Percentiles rank a stretch among this genome's conserved stretches.
Evolutionary conservation across 2,329 filamentous ascomycete species (phyloP).

Genomic region (Aureobasidium mangrovei): DNA sequence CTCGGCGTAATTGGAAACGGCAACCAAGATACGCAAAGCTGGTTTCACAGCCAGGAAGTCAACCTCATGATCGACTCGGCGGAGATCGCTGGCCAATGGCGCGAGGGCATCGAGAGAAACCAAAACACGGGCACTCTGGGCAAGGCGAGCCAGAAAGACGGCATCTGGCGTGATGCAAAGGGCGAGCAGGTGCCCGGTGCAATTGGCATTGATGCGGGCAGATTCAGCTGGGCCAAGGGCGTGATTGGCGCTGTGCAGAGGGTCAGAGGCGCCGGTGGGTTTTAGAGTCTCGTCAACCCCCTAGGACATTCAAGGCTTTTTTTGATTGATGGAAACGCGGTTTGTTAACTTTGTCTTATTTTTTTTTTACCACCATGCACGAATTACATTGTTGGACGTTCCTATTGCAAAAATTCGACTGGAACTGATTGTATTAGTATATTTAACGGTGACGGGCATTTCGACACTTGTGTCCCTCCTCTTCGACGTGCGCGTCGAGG

Average conservation of each 20-base stretch:
- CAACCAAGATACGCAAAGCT: slow-evolving; percentile 73
- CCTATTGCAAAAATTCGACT: too few relatives aligned
- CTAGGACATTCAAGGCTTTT: too few relatives aligned
- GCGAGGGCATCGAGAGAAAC: slow-evolving; percentile 47
- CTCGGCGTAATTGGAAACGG: slow-evolving; percentile 67
- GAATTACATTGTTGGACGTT: too few relatives aligned
- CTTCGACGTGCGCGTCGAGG: too few relatives aligned
- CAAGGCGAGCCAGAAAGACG: slow-evolving; percentile 44
- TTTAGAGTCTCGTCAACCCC: background rate
- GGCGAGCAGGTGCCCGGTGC: slow-evolving; percentile 34
- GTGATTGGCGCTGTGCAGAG: slow-evolving; percentile 49
- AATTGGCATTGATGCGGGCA: slow-evolving; percentile 41
- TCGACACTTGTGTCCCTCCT: too few relatives aligned
- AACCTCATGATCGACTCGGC: slow-evolving; percentile 65
- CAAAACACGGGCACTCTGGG: slow-evolving; percentile 59
- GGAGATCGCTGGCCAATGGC: slow-evolving; percentile 43
- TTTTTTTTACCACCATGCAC: too few relatives aligned
- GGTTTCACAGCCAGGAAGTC: slow-evolving; percentile 69
- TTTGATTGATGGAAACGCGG: too few relatives aligned
- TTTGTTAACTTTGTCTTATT: too few relatives aligned
- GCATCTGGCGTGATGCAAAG: slow-evolving; percentile 51
- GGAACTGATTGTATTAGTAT: too few relatives aligned
- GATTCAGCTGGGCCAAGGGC: slow-evolving; percentile 51
- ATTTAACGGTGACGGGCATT: too few relatives aligned
- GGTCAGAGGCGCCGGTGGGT: slow-evolving; percentile 29